Percentiles rank a stretch among this genome's conserved stretches.
These are phyloP conservation scores for Fraxinus floribunda DNA, from an alignment of 305 asterid species.

Conservation along the genomic window DNA sequence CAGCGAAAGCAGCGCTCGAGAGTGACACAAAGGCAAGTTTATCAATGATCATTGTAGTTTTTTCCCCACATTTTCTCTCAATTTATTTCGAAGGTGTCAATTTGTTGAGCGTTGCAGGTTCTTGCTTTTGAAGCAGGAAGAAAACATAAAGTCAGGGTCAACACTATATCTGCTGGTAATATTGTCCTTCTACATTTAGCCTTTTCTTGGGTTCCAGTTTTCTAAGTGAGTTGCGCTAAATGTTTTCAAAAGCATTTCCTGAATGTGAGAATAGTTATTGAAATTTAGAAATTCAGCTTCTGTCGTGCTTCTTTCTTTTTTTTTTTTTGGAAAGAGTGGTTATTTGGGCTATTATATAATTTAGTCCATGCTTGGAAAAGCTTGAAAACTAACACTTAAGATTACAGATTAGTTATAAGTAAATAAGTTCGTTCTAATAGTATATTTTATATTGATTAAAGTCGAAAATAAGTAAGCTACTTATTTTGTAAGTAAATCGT, in stretches of 20 bases:
- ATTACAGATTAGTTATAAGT: background rate
- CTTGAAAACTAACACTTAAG: background rate
- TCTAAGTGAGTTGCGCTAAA: background rate
- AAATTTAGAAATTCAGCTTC: background rate
- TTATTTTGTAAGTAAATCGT: background rate
- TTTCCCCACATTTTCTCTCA: background rate
- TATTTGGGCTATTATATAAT: background rate
- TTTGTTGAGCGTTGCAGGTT: conserved; percentile 44
- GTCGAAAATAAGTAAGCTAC: background rate
- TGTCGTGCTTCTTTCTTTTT: background rate
- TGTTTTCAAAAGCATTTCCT: background rate
- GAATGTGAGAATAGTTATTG: background rate
- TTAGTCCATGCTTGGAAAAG: background rate
- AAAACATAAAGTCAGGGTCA: conserved; percentile 76
- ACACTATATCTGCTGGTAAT: conserved; percentile 87
- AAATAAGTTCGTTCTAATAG: background rate
- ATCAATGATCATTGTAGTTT: conserved; percentile 4
- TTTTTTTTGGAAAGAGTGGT: background rate
- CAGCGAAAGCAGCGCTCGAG: conserved; percentile 87
- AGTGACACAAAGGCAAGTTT: conserved; percentile 73
- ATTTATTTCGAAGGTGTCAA: background rate
- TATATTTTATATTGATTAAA: background rate
- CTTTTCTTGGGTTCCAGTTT: background rate
- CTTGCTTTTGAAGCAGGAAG: conserved; percentile 93
- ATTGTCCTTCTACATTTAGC: background rate